phyloP scores from a whole-genome alignment of 257 asterid genomes.

The Salvia miltiorrhiza region DNA sequence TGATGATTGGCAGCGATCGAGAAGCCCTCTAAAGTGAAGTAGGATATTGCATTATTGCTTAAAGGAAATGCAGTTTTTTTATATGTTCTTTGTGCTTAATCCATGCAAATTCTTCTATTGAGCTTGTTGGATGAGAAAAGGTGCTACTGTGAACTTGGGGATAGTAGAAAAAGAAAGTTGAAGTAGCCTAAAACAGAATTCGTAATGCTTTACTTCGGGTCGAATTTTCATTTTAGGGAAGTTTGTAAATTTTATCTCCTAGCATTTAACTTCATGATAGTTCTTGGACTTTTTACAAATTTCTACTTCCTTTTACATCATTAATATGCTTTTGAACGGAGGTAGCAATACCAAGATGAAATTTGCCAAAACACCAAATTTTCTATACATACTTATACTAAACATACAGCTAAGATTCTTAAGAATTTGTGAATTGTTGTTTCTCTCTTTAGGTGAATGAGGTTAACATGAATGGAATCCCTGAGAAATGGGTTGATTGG shows the following conservation, averaged over 20 bases:
- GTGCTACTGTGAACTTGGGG: background rate
- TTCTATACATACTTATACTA: background rate
- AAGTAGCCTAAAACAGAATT: background rate
- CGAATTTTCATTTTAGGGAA: background rate
- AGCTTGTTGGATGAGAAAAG: background rate
- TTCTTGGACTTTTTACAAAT: background rate
- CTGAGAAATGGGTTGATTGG: background rate
- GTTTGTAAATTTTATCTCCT: background rate
- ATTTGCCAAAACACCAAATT: background rate
- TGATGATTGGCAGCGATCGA: background rate
- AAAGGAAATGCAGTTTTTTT: background rate
- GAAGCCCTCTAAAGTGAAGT: background rate
- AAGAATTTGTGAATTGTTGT: background rate
- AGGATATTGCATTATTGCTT: no score
- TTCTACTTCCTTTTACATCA: background rate
- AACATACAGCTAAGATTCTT: background rate
- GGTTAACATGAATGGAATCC: background rate
- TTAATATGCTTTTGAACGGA: background rate
- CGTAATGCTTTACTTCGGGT: background rate
- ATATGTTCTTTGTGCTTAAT: background rate
- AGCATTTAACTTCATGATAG: background rate
- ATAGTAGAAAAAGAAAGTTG: background rate
- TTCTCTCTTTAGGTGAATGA: background rate
- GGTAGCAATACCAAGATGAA: background rate
- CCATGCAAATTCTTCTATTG: background rate